Evolutionary conservation across 371 early-diverging fungal species (phyloP).

Genomic region (Syncephalastrum sp.): DNA sequence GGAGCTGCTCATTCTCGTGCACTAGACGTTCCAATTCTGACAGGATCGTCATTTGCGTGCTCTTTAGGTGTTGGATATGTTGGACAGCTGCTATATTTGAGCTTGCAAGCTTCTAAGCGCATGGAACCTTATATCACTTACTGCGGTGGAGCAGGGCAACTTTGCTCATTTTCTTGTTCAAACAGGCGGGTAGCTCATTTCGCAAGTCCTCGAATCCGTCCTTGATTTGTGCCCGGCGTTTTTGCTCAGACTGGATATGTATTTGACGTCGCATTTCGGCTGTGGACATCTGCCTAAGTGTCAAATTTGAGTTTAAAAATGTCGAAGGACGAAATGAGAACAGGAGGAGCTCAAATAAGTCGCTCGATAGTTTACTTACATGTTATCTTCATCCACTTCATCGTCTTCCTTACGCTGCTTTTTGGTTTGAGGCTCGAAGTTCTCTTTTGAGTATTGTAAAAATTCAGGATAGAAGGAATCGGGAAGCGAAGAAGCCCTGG

Average conservation of each 20-base stretch:
- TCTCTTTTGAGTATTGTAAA: slow-evolving; percentile 44
- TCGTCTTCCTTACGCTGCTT: slow-evolving; percentile 8
- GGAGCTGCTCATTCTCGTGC: slow-evolving; percentile 35
- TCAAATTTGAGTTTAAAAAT: no score
- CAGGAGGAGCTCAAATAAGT: no score
- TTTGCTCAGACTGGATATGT: slow-evolving; percentile 50
- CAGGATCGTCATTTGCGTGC: slow-evolving; percentile 29
- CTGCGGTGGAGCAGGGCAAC: slow-evolving; percentile 39
- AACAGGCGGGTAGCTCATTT: slow-evolving; percentile 35
- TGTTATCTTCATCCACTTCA: no score
- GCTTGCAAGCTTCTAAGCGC: slow-evolving; percentile 1
- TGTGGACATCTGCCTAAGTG: slow-evolving; percentile 12
- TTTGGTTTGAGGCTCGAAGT: slow-evolving; percentile 28
- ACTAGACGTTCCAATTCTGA: slow-evolving; percentile 29
- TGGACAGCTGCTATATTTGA: slow-evolving; percentile 21
- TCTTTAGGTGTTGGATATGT: slow-evolving; percentile 34
- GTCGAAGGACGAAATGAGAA: no score
- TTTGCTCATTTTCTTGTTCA: slow-evolving; percentile 45
- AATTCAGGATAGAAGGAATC: slow-evolving; percentile 51
- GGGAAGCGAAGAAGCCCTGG: slow-evolving; percentile 41
- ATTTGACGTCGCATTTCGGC: slow-evolving; percentile 44
- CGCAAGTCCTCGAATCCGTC: slow-evolving; percentile 45
- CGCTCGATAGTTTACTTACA: no score
- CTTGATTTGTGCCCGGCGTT: slow-evolving; percentile 48
- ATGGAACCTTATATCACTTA: slow-evolving; percentile 7